Base-by-base conservation (phyloP, 2,329 filamentous ascomycete genomes). In the Cladosporium sp. region DNA sequence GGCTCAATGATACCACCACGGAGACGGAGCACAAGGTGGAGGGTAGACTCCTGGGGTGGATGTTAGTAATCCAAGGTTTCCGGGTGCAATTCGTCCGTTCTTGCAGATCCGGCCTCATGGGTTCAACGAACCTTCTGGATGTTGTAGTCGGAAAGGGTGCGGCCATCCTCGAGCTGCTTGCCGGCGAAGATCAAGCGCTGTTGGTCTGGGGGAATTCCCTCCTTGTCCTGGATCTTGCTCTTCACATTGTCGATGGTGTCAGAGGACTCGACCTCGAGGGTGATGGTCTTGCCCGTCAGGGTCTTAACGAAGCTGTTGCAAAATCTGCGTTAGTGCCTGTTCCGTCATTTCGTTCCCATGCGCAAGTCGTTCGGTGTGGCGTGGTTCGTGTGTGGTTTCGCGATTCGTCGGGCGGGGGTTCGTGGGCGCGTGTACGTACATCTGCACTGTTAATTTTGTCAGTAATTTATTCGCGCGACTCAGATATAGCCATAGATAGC, bases 201-300 rank as follows among this genome's bases (percentile, higher is more conserved):
- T 84, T 97, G 93, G 84, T 97, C 94, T 73, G 93, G 93, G 77
- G 94, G 94, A 75, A 97, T 97, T 77, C 94, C 94, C 86, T 97
- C 94, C 91, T 97, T 97, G 85, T 97, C 93, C 87, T 97, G 94
- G 83, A 98, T 97, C 91, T 97, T 97, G 86, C 89, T 90, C 90
- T 98, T 98, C 84, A 98, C 94, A 89, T 97, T 98, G 89, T 98
- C 94, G 86, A 98, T 98, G 78, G 94, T 97, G 85, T 98, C 94
- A 80, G 89, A 92, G 79, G 93, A 97, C 90, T 97, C 94, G 82
- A 97, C 93, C 90, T 98, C 94, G 79, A 97, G 91, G 84, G 95
- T 98, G 88, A 98, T 97, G 84, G 94, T 98, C 92, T 98, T 98
- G 85, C 95, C 94, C 88, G 94, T 97, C 80, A 97, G 92, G 88